Evolutionary conservation across 2,329 filamentous ascomycete species (phyloP), one percentile per base, ranked within the genome.

Genomic region (Macrophomina phaseolina): DNA sequence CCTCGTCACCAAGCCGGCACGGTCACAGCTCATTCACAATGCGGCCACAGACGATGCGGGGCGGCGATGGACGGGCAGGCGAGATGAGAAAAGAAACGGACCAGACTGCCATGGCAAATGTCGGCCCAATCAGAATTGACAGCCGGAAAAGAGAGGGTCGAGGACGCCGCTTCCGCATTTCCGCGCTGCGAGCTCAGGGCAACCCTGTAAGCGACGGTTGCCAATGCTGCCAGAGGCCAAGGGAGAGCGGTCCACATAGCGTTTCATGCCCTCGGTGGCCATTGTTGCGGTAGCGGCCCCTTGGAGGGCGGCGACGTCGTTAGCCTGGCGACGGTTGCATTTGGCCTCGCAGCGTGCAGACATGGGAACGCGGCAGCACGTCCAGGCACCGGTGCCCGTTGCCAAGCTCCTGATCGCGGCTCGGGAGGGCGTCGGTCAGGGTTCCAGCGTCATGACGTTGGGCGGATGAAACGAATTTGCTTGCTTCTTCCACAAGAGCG

Each of bases 21-120:
- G 40, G 12, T 14, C 53, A 12, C 23, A 45, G 32, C n/a, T 23
- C 5, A 9, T 48, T 48, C 58, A n/a, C 30, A 62, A 49, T 49
- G 58, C 45, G 30, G 32, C 12, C 55, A 62, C 18, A 45, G 58
- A 49, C 38, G 42, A 7, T 49, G 45, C 58, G 58, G 58, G 58
- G 58, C 58, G 46, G n/a, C 38, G 58, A 38, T 36, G 58, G 32
- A 45, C 9, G 2, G 12, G 30, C 30, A 62, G 58, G 58, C 58
- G 58, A 62, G 58, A 62, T 62, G 58, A 62, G 38, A 42, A 62
- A 49, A 62, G 58, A 38, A 62, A 49, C 34, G 18, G 40, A 16
- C 12, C 18, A 45, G 4, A 16, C 18, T 28, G 40, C 56, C 7
- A 14, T 34, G 56, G 55, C 55, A 16, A 61, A 40, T 61, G 40